These are phyloP conservation scores for Gnaphalium uliginosum DNA, from an alignment of 129 eudicot species.

Conservation along the genomic window DNA sequence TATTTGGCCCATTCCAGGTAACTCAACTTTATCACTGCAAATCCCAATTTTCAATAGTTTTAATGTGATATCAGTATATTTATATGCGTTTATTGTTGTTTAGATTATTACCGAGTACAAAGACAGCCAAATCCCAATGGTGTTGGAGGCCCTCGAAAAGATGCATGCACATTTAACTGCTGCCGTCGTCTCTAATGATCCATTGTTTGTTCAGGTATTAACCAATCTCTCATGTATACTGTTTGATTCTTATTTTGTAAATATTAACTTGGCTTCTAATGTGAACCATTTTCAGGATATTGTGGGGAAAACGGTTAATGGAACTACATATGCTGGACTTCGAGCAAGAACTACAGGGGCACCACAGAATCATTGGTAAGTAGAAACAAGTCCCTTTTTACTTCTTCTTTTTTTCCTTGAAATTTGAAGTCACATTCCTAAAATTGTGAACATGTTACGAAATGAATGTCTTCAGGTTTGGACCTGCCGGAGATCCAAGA, in stretches of 20 bases:
- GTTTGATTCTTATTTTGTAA: not conserved
- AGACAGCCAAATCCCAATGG: conserved; percentile 68
- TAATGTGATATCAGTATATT: not conserved
- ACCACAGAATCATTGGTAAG: conserved; percentile 91
- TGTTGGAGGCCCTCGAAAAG: conserved; percentile 71
- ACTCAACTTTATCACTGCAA: not conserved
- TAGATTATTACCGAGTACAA: conserved; percentile 86
- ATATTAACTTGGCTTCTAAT: not conserved
- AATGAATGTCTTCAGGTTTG: conserved; percentile 51
- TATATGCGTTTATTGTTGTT: not conserved
- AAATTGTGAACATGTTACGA: not conserved
- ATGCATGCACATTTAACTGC: conserved; percentile 98
- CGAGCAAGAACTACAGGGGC: conserved; percentile 99
- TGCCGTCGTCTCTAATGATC: conserved; percentile 90
- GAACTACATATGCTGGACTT: conserved; percentile 87
- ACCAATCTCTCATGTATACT: not conserved
- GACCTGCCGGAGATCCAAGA: conserved; percentile 96
- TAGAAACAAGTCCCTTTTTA: not conserved
- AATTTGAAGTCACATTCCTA: not conserved
- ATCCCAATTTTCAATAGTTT: not conserved
- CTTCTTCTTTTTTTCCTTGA: not conserved
- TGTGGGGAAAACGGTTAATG: conserved; percentile 79
- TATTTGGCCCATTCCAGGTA: conserved; percentile 96
- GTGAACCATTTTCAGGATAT: conserved; percentile 54
- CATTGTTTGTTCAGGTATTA: conserved; percentile 69